phyloP scores from a whole-genome alignment of 805 yeast species.

The Myxozyma neotropica region DNA sequence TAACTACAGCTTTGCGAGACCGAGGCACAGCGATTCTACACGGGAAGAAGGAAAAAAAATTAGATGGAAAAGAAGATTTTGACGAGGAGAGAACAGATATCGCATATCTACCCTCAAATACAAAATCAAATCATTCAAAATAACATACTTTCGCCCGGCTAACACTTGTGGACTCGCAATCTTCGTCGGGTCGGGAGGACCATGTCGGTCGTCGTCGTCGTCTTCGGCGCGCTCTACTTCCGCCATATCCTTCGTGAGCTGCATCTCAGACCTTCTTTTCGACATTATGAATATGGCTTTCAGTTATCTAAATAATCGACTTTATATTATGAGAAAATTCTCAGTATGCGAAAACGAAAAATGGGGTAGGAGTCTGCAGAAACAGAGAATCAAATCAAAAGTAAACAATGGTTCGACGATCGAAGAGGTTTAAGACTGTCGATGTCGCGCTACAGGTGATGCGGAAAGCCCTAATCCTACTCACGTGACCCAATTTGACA shows the following conservation, averaged over 20 bases:
- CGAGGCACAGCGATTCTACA: constrained; percentile 21
- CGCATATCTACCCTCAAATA: background rate
- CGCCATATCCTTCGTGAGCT: constrained; percentile 20
- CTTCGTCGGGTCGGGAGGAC: constrained; percentile 25
- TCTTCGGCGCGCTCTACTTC: constrained; percentile 9
- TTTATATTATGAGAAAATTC: too few relatives aligned
- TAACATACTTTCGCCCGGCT: constrained; percentile 29
- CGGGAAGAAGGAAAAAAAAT: background rate
- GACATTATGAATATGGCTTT: constrained; percentile 11
- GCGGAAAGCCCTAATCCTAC: too few relatives aligned
- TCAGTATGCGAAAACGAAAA: too few relatives aligned
- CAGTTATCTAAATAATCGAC: too few relatives aligned
- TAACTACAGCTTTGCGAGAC: constrained; percentile 3
- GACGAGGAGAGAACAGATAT: background rate
- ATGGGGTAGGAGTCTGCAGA: too few relatives aligned
- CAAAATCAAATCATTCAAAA: background rate
- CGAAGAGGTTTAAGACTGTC: background rate
- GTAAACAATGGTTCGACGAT: background rate
- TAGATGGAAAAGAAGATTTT: background rate
- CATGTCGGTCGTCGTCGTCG: constrained; percentile 30
- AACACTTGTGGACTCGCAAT: constrained; percentile 24
- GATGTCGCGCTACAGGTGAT: background rate
- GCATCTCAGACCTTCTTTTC: constrained; percentile 23
- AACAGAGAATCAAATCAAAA: background rate
- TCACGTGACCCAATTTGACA: background rate